Base-by-base conservation (phyloP, 768 basidiomycete genomes). In the Phanerochaete carnosa region DNA sequence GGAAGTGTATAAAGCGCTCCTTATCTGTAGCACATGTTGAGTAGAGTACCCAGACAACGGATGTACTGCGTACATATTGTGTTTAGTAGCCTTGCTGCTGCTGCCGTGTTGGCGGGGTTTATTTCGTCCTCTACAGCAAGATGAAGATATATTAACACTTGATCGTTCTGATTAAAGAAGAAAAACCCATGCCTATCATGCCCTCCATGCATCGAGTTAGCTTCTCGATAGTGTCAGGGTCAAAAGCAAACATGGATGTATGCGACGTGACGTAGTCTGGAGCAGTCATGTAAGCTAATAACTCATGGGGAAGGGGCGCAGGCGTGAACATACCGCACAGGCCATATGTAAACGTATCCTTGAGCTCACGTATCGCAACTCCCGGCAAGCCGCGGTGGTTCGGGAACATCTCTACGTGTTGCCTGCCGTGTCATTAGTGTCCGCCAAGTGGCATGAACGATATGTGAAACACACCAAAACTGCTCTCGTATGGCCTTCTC, bases 1-100 rank as follows among this genome's bases (percentile, higher is more conserved):
- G 58, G 45, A 74, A 79, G 56, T 82, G 77, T 25, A 78, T 37
- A 50, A 79, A 80, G 22, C 69, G 67, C 32, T 70, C 69, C 23
- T 62, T 45, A 47, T 66, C 77, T 79, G n/a, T n/a, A n/a, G n/a
- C n/a, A 22, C 30, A 33, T n/a, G 6, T 32, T 9, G 30, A 29
- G 12, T 16, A 12, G 30, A 32, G n/a, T n/a, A n/a, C 15, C 11
- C 29, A 32, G 19, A 22, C 4, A 6, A 3, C 19, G 7, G 15
- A 16, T n/a, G 30, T 7, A 3, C 49, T 13, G 33, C 51, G 2
- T 32, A 52, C 51, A 32, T n/a, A 52, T 22, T 16, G 51, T 33
- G 30, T 52, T 32, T 19, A 32, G 11, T 22, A 52, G 23, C 12
- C 51, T 29, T 23, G 51, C 51, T 19, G 29, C 29, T 16, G 51